phyloP scores from a whole-genome alignment of 2,329 filamentous ascomycete genomes.

The Fusarium pininemorale region DNA sequence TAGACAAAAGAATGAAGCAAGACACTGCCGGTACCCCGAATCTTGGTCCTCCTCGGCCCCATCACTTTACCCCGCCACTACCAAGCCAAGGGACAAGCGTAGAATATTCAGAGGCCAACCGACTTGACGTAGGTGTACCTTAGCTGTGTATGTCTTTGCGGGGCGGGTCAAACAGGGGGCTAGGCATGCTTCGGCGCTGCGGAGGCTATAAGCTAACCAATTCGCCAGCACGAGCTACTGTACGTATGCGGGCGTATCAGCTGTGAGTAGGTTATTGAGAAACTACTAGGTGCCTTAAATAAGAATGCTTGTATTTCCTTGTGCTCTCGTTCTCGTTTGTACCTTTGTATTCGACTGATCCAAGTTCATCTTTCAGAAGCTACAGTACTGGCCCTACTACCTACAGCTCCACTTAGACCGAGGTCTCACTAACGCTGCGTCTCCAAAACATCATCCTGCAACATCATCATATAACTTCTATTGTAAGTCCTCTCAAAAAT shows the following conservation, averaged over 20 bases:
- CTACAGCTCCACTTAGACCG: conserved; percentile 25
- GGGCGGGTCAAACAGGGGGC: conserved; percentile 6
- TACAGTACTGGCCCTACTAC: not conserved
- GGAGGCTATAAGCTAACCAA: conserved; percentile 20
- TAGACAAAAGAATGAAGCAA: not conserved
- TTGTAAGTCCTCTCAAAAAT: not conserved
- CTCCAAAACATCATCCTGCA: not conserved
- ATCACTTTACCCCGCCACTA: conserved; percentile 37
- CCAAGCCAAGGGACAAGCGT: conserved; percentile 13
- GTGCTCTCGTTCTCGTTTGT: not conserved
- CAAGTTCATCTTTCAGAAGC: conserved; percentile 1
- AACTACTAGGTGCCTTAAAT: conserved; percentile 1
- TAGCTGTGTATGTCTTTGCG: conserved; percentile 3
- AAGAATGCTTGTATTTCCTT: conserved; percentile 24
- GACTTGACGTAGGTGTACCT: not conserved
- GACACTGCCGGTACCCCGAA: conserved; percentile 20
- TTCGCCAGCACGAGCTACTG: conserved; percentile 18
- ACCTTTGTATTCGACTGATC: not conserved
- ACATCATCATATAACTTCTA: not conserved
- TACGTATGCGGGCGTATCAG: conserved; percentile 13
- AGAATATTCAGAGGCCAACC: conserved; percentile 1
- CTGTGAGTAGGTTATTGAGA: conserved; percentile 5
- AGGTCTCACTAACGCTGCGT: conserved; percentile 9
- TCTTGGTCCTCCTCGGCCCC: conserved; percentile 8
- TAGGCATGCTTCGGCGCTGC: conserved; percentile 35